A percentile compares a stretch with the other conserved stretches of the same genome.
Conservation (phyloP, 371 early-diverging fungal genomes). For the Mucor lusitanicus region DNA sequence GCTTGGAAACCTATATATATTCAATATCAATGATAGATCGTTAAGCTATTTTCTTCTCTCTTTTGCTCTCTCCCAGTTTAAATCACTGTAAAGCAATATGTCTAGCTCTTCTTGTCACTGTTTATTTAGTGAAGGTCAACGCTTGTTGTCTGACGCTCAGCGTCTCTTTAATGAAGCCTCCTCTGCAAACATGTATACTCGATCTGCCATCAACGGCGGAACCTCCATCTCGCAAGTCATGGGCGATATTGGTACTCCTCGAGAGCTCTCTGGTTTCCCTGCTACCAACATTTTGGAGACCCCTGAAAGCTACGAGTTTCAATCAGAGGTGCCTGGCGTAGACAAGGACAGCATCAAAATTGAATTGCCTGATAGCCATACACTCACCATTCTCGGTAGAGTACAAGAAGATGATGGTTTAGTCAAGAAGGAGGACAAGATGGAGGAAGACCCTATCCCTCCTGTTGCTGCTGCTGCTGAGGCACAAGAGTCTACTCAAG, state of each 20-base stretch:
- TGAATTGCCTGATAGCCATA: slow-evolving; percentile 23
- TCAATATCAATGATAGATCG: not conserved
- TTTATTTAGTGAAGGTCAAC: slow-evolving; percentile 24
- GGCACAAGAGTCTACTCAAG: not conserved
- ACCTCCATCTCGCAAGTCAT: not conserved
- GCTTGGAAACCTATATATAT: not conserved
- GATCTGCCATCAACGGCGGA: not conserved
- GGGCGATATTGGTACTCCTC: not conserved
- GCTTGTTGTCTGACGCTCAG: not conserved
- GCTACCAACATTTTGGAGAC: slow-evolving; percentile 26
- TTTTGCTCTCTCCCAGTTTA: not conserved
- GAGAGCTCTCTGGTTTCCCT: slow-evolving; percentile 5
- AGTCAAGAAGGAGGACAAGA: not conserved
- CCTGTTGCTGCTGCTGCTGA: not conserved
- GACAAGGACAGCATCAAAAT: slow-evolving; percentile 28
- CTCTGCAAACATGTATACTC: not conserved
- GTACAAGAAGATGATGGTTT: not conserved
- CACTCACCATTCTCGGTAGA: slow-evolving; percentile 25
- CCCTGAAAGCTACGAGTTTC: slow-evolving; percentile 19
- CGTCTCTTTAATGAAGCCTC: not conserved
- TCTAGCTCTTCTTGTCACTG: slow-evolving; percentile 18
- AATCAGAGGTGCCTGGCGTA: slow-evolving; percentile 30
- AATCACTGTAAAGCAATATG: not conserved
- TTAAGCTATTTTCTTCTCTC: not conserved
- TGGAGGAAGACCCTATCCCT: not conserved